phyloP scores from a whole-genome alignment of 257 asterid species.

The Leptodermis oblonga region DNA sequence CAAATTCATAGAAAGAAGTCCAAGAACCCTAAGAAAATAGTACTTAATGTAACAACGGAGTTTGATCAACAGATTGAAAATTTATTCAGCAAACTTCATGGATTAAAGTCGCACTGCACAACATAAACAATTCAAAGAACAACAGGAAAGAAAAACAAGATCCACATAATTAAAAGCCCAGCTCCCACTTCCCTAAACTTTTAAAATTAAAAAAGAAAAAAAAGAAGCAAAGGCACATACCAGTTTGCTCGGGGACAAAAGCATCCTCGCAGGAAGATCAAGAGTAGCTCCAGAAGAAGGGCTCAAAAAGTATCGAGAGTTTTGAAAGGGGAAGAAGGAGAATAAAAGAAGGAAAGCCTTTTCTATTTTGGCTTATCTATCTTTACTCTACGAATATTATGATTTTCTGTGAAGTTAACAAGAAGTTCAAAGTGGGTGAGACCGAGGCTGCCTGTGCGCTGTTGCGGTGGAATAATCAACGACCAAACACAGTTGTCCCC shows the following conservation, averaged over 20 bases:
- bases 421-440: too few species aligned
- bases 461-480: too few species aligned
- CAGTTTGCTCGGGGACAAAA: background rate
- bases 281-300: background rate
- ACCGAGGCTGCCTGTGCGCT: too few species aligned
- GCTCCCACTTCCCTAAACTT: too few species aligned
- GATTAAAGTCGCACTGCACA: background rate
- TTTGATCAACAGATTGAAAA: background rate
- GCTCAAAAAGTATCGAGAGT: background rate
- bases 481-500: too few species aligned
- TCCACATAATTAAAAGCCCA: constrained; percentile 7
- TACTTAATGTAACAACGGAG: background rate
- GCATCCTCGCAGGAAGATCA: background rate
- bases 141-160: background rate
- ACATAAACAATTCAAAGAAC: background rate
- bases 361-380: background rate
- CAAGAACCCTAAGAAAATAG: background rate
- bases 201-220: background rate
- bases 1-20: background rate
- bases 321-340: background rate
- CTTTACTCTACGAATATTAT: too few species aligned
- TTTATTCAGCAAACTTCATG: background rate
- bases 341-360: background rate
- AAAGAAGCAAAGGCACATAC: constrained; percentile 1
- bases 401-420: too few species aligned